Conservation (phyloP, 202 grass and related monocot genomes). For the Zoysia matrella region DNA sequence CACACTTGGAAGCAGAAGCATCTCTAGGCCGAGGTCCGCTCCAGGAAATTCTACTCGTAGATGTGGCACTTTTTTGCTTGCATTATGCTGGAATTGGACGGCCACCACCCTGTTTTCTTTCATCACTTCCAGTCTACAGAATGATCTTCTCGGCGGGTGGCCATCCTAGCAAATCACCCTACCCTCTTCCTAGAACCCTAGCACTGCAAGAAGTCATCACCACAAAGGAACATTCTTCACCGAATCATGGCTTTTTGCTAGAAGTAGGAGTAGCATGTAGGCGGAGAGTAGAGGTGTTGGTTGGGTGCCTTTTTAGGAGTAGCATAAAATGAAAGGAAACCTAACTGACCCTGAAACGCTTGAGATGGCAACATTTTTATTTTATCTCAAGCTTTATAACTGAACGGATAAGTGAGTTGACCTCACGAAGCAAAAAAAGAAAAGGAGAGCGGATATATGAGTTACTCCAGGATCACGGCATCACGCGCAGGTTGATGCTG, state of each 20-base stretch:
- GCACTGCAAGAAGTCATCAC: neutral
- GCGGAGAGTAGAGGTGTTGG: neutral
- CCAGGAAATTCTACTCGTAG: conserved; percentile 7
- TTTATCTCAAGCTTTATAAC: too few relatives aligned
- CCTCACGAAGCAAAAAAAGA: too few relatives aligned
- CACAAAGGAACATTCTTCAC: conserved; percentile 32
- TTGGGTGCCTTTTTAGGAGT: too few relatives aligned
- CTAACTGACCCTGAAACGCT: too few relatives aligned
- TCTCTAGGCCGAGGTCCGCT: conserved; percentile 23
- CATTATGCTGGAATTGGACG: neutral
- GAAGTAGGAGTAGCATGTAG: neutral
- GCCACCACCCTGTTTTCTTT: too few relatives aligned
- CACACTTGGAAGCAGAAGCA: neutral
- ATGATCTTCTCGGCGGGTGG: conserved; percentile 8
- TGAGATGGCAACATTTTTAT: too few relatives aligned
- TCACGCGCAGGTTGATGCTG: too few relatives aligned
- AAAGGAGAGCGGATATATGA: too few relatives aligned
- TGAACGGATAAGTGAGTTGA: too few relatives aligned
- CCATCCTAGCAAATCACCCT: conserved; percentile 9
- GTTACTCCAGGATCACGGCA: too few relatives aligned
- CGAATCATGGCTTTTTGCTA: conserved; percentile 39
- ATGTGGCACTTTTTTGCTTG: neutral
- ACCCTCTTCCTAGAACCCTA: neutral
- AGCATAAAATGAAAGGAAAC: too few relatives aligned
- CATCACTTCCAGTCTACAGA: neutral